A percentile compares a stretch with the other conserved stretches of the same genome.
These are phyloP conservation scores for Lactarius tabidus DNA, from an alignment of 768 basidiomycete species.

Conservation along the genomic window DNA sequence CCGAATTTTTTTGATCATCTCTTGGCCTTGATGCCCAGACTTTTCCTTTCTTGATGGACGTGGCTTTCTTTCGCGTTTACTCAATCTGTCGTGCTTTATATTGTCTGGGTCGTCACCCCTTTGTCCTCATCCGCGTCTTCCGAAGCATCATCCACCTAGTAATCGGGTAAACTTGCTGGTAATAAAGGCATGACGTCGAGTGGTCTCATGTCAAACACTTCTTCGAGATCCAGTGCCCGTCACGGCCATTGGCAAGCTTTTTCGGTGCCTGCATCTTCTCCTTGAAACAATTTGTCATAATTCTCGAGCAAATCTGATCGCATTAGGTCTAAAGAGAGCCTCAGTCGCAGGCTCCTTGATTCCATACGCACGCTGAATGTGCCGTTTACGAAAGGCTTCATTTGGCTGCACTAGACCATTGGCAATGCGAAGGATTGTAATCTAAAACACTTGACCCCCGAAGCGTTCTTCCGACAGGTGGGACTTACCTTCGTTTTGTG, in stretches of 20 bases:
- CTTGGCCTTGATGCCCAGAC: conserved; percentile 10
- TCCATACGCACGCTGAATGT: too few species aligned
- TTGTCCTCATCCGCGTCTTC: conserved; percentile 27
- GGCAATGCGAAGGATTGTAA: too few species aligned
- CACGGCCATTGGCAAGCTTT: conserved; percentile 70
- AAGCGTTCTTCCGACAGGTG: too few species aligned
- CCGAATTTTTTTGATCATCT: neutral
- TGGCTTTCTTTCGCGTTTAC: conserved; percentile 8
- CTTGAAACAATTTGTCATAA: too few species aligned
- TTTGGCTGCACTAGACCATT: too few species aligned
- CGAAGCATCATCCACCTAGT: conserved; percentile 22
- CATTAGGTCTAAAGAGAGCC: too few species aligned
- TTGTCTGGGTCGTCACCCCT: conserved; percentile 25
- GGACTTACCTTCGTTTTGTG: too few species aligned
- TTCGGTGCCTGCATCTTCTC: conserved; percentile 53
- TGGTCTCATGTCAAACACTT: conserved; percentile 71
- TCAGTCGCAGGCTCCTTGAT: too few species aligned
- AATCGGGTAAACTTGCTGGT: neutral
- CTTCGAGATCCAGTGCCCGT: conserved; percentile 85
- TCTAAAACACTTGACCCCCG: too few species aligned
- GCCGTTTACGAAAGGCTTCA: too few species aligned
- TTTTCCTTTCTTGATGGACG: conserved; percentile 5
- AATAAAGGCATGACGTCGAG: neutral
- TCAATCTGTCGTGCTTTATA: conserved; percentile 33
- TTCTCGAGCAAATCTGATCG: too few species aligned